phyloP scores from a whole-genome alignment of 306 rosid genomes.

The Cicer judaicum region DNA sequence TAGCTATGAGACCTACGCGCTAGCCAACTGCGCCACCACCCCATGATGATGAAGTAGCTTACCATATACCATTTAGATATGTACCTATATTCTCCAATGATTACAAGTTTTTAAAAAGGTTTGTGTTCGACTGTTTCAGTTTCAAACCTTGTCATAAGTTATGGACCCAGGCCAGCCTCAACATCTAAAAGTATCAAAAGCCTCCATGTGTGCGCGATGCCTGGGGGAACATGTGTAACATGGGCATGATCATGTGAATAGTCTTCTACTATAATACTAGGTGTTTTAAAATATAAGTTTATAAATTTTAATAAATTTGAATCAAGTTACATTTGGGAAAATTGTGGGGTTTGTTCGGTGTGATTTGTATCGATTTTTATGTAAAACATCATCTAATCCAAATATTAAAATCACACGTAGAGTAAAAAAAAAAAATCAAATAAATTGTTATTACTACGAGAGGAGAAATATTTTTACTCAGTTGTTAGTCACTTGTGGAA shows the following conservation, averaged over 20 bases:
- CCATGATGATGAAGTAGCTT: not conserved
- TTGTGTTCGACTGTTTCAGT: not conserved
- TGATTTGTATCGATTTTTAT: too few relatives aligned
- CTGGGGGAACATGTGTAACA: constrained; percentile 1
- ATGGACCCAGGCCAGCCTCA: constrained; percentile 5
- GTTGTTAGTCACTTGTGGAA: not conserved
- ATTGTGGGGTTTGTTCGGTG: too few relatives aligned
- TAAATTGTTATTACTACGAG: not conserved
- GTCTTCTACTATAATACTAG: not conserved
- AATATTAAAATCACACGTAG: too few relatives aligned
- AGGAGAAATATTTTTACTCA: not conserved
- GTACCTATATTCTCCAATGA: not conserved
- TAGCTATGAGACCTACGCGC: constrained; percentile 85
- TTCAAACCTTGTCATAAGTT: not conserved
- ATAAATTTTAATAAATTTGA: constrained; percentile 1
- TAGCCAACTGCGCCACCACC: constrained; percentile 91
- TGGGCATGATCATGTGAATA: not conserved
- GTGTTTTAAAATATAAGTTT: not conserved
- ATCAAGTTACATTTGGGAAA: not conserved
- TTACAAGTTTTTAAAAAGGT: not conserved
- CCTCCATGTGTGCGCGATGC: not conserved
- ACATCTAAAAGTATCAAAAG: not conserved
- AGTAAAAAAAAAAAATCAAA: too few relatives aligned
- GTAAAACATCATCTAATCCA: too few relatives aligned
- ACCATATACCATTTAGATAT: not conserved